Evolutionary conservation across 805 yeast genomes (phyloP).

Genomic region (Pichia manshurica): DNA sequence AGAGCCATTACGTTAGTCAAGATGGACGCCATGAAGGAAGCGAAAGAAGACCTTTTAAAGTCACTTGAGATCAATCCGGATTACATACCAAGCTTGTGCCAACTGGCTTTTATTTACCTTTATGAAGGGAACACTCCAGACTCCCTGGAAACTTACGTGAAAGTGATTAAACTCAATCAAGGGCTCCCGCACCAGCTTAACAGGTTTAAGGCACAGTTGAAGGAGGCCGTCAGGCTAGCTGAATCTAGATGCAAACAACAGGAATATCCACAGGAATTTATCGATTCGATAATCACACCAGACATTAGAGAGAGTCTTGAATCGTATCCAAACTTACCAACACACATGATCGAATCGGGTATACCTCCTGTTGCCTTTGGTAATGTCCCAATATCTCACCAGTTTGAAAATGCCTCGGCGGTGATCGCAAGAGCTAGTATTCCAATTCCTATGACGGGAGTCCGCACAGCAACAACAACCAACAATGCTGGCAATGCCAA

Average conservation of each 20-base stretch:
- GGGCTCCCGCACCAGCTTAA: constrained; percentile 18
- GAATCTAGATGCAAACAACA: constrained; percentile 30
- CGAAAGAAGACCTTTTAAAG: constrained; percentile 31
- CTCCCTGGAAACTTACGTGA: constrained; percentile 33
- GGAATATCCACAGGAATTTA: constrained; percentile 27
- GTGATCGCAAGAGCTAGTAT: constrained; percentile 15
- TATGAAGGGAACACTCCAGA: constrained; percentile 33
- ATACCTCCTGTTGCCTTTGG: constrained; percentile 18
- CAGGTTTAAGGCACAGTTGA: constrained; percentile 24
- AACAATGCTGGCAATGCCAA: not conserved
- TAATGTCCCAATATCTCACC: constrained; percentile 12
- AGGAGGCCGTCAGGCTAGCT: constrained; percentile 25
- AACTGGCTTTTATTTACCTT: constrained; percentile 33
- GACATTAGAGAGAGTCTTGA: constrained; percentile 21
- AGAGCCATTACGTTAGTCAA: constrained; percentile 38
- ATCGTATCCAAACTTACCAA: constrained; percentile 16
- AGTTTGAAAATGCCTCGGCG: constrained; percentile 5
- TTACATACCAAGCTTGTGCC: constrained; percentile 35
- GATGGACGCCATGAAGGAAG: constrained; percentile 31
- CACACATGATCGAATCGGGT: constrained; percentile 12
- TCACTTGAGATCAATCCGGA: constrained; percentile 30
- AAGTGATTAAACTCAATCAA: constrained; percentile 26
- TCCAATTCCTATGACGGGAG: not conserved
- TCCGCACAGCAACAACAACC: constrained; percentile 1
- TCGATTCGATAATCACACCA: constrained; percentile 25